Evolutionary conservation across 257 asterid species (phyloP), one percentile per base, ranked within the genome.

Genomic region (Solanum medicagineum): DNA sequence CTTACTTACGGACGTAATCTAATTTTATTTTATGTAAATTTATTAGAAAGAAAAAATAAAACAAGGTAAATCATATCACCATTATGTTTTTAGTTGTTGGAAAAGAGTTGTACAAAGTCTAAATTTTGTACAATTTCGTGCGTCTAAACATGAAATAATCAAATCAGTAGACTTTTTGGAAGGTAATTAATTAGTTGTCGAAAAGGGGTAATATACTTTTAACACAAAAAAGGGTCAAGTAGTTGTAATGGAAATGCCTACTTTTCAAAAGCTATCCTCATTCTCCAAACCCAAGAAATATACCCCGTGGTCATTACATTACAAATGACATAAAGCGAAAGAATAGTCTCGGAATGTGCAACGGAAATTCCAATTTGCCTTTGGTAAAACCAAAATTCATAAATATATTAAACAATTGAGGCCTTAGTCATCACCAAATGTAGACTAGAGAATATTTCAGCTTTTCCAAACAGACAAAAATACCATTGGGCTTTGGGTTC

Each of bases 381-480:
- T 45, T 73, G 81, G 17, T 73, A 44, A 44, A 73, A 73, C 73
- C 49, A 83, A 70, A 54, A 90, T 84, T 74, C 42, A 26, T 22
- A 19, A 53, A 42, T 69, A 60, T 51, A 1, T 68, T 32, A 53
- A n/a, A 20, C 44, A 71, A n/a, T 44, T 22, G 83, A 86, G 81
- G 73, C 85, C 85, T 82, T 74, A 83, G 88, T 86, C n/a, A 82
- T 45, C 54, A 88, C 90, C 87, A 88, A 88, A 84, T 92, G 94
- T 89, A 84, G 92, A 87, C 93, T 88, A 87, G 95, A 92, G 97
- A 93, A 93, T 94, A 94, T 93, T 92, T 92, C 95, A 89, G 93
- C 94, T 91, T 93, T 94, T 85, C 93, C 97, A 91, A 93, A 77
- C 96, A 93, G 97, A 94, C 97, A 92, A 93, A 92, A 89, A 92